Conservation (phyloP, 2,329 filamentous ascomycete species). For the Ophiostoma piceae region DNA sequence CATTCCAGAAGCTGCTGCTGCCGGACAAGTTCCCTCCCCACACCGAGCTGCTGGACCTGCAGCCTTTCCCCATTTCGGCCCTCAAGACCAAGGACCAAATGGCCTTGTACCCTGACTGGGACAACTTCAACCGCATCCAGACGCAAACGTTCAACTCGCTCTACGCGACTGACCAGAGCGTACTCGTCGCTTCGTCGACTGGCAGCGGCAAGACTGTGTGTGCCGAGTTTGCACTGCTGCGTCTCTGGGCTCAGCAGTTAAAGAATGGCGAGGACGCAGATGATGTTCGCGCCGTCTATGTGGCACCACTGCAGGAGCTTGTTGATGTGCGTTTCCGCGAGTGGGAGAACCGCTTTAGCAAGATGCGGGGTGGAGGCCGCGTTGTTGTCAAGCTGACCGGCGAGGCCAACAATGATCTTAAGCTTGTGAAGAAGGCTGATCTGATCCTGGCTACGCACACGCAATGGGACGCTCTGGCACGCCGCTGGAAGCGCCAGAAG, state of each 20-base stretch:
- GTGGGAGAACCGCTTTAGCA: slow-evolving; percentile 73
- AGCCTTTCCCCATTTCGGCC: slow-evolving; percentile 79
- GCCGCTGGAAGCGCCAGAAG: slow-evolving; percentile 95
- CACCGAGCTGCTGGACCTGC: slow-evolving; percentile 85
- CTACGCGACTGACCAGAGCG: slow-evolving; percentile 86
- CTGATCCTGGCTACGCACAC: slow-evolving; percentile 85
- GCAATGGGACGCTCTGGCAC: slow-evolving; percentile 93
- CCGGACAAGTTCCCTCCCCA: slow-evolving; percentile 94
- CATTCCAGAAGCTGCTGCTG: slow-evolving; percentile 89
- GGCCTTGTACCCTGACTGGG: slow-evolving; percentile 74
- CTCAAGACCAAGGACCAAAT: slow-evolving; percentile 81
- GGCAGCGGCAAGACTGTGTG: slow-evolving; percentile 96
- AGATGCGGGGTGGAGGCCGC: slow-evolving; percentile 76
- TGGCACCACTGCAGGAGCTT: slow-evolving; percentile 91
- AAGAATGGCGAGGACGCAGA: slow-evolving; percentile 52
- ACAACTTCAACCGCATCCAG: slow-evolving; percentile 93
- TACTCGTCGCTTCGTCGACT: slow-evolving; percentile 86
- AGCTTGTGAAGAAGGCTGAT: slow-evolving; percentile 80
- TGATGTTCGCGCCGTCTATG: slow-evolving; percentile 78
- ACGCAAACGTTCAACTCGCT: slow-evolving; percentile 95
- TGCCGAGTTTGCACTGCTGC: slow-evolving; percentile 86
- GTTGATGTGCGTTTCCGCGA: slow-evolving; percentile 76
- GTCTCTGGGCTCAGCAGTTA: slow-evolving; percentile 68
- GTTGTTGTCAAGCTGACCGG: slow-evolving; percentile 89
- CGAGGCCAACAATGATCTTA: slow-evolving; percentile 84